Evolutionary conservation across 306 rosid genomes (phyloP).

Genomic region (Ochetophila trinervis): DNA sequence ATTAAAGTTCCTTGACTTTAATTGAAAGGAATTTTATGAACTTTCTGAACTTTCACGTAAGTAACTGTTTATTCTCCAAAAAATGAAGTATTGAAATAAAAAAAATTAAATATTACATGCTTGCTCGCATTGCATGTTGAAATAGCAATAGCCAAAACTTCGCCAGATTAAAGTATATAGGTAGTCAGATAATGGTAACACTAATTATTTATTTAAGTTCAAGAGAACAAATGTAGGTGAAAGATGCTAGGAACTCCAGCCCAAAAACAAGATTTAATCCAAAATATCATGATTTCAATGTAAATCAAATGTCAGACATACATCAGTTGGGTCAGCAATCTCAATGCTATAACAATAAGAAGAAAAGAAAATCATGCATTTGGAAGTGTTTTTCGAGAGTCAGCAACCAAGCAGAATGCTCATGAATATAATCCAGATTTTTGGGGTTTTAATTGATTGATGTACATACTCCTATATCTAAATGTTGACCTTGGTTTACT

Average conservation of each 20-base stretch:
- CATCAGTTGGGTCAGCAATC: not conserved
- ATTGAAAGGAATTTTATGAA: not conserved
- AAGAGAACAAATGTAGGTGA: too few species aligned
- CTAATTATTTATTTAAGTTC: not conserved
- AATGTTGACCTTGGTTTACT: too few species aligned
- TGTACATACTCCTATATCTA: too few species aligned
- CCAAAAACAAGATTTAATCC: not conserved
- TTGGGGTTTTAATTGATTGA: not conserved
- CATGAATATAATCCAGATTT: not conserved
- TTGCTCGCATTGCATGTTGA: too few species aligned
- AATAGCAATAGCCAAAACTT: too few species aligned
- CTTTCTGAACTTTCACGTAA: too few species aligned
- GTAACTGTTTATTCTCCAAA: too few species aligned
- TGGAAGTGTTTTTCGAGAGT: not conserved
- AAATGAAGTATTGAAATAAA: too few species aligned
- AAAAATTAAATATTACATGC: too few species aligned
- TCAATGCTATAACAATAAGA: not conserved
- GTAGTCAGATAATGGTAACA: not conserved
- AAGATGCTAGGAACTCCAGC: too few species aligned
- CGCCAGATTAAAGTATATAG: too few species aligned
- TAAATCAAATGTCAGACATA: not conserved
- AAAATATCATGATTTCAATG: not conserved
- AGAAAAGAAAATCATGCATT: not conserved
- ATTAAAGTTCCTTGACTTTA: not conserved
- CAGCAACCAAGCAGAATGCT: too few species aligned